Conservation (phyloP, 805 yeast genomes). For the Yarrowia sp. region DNA sequence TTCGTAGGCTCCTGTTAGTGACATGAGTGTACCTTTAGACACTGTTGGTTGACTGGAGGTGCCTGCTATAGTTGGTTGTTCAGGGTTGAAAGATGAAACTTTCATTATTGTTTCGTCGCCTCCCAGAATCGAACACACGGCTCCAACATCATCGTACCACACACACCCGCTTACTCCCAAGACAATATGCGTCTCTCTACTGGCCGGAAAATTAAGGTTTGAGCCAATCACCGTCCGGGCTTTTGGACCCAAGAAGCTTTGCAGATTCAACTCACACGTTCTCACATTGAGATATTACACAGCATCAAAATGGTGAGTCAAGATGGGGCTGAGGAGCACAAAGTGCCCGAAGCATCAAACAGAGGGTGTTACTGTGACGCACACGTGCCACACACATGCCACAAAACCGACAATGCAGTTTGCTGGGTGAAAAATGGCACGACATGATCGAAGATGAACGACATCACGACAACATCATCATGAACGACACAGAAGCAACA, state of each 20-base stretch:
- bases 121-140: not conserved
- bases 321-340: not conserved
- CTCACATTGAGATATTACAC: conserved; percentile 18
- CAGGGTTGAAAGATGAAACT: too few relatives aligned
- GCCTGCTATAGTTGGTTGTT: too few relatives aligned
- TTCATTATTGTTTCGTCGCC: not conserved
- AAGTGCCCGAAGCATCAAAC: too few relatives aligned
- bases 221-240: conserved; percentile 9
- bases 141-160: not conserved
- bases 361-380: too few relatives aligned
- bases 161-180: too few relatives aligned
- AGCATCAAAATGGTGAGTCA: conserved; percentile 27
- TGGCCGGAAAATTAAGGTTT: not conserved
- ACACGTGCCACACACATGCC: too few relatives aligned
- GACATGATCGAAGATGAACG: too few relatives aligned
- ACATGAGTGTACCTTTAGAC: not conserved
- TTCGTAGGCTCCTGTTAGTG: conserved; percentile 6
- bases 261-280: conserved; percentile 21
- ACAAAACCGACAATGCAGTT: too few relatives aligned
- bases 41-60: too few relatives aligned
- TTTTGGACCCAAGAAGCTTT: conserved; percentile 19
- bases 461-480: too few relatives aligned
- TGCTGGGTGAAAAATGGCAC: too few relatives aligned
- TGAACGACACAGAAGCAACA: too few relatives aligned
- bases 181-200: not conserved